Percentiles rank a stretch among this genome's conserved stretches.
phyloP scores from a whole-genome alignment of 169 alveolate genomes.

The Plasmodium inui region DNA sequence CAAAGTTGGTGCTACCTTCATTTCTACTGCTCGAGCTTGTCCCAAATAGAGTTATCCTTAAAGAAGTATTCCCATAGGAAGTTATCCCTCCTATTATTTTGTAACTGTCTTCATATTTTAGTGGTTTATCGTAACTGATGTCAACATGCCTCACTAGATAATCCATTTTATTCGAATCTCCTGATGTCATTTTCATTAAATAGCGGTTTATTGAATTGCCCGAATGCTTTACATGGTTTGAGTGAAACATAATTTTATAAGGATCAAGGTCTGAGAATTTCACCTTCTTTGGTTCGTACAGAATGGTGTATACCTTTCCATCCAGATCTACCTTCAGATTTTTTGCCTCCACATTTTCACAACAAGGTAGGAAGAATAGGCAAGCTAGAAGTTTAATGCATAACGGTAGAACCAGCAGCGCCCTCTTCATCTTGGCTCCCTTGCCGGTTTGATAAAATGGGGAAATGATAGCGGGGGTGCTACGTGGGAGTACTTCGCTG shows the following conservation, averaged over 20 bases:
- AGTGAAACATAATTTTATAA: slow-evolving; percentile 26
- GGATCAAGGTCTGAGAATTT: slow-evolving; percentile 28
- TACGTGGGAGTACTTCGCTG: not conserved
- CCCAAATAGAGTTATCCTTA: slow-evolving; percentile 8
- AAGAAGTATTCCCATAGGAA: slow-evolving; percentile 35
- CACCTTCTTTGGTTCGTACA: slow-evolving; percentile 24
- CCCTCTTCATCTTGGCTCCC: slow-evolving; percentile 6
- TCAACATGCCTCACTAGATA: slow-evolving; percentile 13
- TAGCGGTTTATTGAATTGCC: slow-evolving; percentile 12
- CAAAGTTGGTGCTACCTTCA: not conserved
- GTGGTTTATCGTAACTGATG: slow-evolving; percentile 14
- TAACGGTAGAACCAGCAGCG: not conserved
- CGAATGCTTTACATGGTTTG: slow-evolving; percentile 43
- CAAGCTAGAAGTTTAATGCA: not conserved
- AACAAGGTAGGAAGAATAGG: not conserved
- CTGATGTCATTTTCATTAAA: slow-evolving; percentile 2
- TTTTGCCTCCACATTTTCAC: slow-evolving; percentile 10
- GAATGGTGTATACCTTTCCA: slow-evolving; percentile 6
- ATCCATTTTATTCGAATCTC: not conserved
- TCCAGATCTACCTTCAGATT: slow-evolving; percentile 19
- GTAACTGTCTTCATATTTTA: slow-evolving; percentile 12
- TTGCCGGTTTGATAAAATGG: not conserved
- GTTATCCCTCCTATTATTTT: slow-evolving; percentile 51
- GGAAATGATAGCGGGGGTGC: not conserved
- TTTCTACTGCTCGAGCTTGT: not conserved